Conservation (phyloP, 257 asterid species). For the Solanum chiquidenum region DNA sequence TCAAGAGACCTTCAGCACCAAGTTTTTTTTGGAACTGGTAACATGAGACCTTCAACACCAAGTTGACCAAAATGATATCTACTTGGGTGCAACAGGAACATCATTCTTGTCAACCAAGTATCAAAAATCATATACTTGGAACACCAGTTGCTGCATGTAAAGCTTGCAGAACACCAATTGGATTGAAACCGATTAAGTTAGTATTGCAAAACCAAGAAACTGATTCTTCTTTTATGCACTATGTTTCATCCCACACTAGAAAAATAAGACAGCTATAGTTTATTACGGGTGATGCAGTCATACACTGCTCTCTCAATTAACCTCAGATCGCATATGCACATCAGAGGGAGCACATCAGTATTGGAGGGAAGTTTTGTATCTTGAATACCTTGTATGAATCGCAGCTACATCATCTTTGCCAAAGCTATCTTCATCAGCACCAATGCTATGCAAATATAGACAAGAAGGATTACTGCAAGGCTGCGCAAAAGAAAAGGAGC, state of each 20-base stretch:
- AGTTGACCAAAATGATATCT: neutral
- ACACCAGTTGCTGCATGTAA: neutral
- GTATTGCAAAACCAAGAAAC: neutral
- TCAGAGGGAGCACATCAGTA: neutral
- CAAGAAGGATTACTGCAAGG: conserved; percentile 89
- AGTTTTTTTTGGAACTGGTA: neutral
- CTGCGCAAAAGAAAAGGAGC: conserved; percentile 35
- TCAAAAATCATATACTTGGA: neutral
- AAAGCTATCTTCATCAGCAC: conserved; percentile 95
- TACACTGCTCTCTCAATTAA: neutral
- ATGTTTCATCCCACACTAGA: neutral
- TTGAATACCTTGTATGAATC: conserved; percentile 75
- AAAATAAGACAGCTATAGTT: neutral
- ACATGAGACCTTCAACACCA: neutral
- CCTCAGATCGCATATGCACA: neutral
- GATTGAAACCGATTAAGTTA: neutral
- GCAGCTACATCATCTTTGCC: conserved; percentile 97
- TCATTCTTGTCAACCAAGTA: neutral
- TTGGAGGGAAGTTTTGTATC: neutral
- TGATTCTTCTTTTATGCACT: neutral
- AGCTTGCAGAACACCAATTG: neutral
- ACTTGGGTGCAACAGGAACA: neutral
- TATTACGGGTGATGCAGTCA: neutral
- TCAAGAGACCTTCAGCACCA: neutral
- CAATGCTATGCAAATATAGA: conserved; percentile 85